These are phyloP conservation scores for Didymella lethalis DNA, from an alignment of 2,329 filamentous ascomycete species.

Conservation along the genomic window DNA sequence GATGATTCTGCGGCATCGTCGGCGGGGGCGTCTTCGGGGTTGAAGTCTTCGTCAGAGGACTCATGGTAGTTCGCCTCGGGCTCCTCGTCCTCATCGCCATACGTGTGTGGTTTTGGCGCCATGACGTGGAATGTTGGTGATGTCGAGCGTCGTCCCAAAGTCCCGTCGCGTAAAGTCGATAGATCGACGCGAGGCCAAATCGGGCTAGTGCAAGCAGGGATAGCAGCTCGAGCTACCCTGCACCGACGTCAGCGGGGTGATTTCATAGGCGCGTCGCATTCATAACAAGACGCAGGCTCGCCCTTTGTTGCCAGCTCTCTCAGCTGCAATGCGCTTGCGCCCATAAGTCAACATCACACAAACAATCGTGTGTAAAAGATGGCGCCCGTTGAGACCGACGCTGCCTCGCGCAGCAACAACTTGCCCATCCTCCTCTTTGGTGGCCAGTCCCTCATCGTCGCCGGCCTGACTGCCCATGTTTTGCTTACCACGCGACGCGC, in stretches of 20 bases:
- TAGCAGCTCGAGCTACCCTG: constrained; percentile 8
- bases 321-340: constrained; percentile 21
- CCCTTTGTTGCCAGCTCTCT: constrained; percentile 7
- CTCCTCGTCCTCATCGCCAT: constrained; percentile 41
- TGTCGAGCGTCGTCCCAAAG: not conserved
- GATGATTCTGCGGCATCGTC: constrained; percentile 62
- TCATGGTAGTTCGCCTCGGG: constrained; percentile 63
- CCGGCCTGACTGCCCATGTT: constrained; percentile 41
- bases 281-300: constrained; percentile 34
- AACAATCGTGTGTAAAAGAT: not conserved
- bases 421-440: constrained; percentile 44
- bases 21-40: constrained; percentile 68
- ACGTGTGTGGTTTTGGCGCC: constrained; percentile 34
- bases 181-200: constrained; percentile 24
- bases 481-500: constrained; percentile 43
- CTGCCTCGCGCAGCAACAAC: constrained; percentile 42
- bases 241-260: constrained; percentile 39
- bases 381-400: constrained; percentile 20
- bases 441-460: constrained; percentile 43
- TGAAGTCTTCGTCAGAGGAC: constrained; percentile 75
- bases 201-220: constrained; percentile 26
- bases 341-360: constrained; percentile 15
- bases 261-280: constrained; percentile 32
- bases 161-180: constrained; percentile 18
- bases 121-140: constrained; percentile 24